A percentile compares a stretch with the other conserved stretches of the same genome.
Evolutionary conservation across 2,329 filamentous ascomycete species (phyloP).

Genomic region (Trichoderma arundinaceum): DNA sequence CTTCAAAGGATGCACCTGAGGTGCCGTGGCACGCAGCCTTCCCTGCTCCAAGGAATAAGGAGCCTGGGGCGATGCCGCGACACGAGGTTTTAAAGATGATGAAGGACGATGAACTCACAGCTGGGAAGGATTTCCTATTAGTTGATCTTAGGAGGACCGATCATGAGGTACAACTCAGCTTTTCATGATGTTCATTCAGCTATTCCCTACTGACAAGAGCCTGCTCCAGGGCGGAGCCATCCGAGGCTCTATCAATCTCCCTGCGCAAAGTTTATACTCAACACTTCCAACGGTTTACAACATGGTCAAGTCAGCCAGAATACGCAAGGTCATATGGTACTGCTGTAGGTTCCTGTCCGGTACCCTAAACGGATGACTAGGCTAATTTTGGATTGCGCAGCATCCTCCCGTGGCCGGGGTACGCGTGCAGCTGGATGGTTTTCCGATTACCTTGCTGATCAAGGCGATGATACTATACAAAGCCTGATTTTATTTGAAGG

Average conservation of each 20-base stretch:
- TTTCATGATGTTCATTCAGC: too few species aligned
- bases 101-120: not conserved
- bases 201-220: not conserved
- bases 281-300: constrained; percentile 51
- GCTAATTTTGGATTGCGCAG: constrained; percentile 42
- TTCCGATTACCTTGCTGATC: constrained; percentile 54
- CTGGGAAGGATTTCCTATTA: not conserved
- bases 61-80: not conserved
- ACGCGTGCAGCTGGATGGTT: constrained; percentile 62
- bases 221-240: constrained; percentile 59
- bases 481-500: constrained; percentile 58
- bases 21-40: not conserved
- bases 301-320: constrained; percentile 50
- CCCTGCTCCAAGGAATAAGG: not conserved
- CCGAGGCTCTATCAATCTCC: constrained; percentile 57
- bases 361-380: not conserved
- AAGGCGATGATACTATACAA: constrained; percentile 49
- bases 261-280: constrained; percentile 53
- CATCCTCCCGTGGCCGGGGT: constrained; percentile 60
- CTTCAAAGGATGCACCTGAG: too few species aligned
- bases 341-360: constrained; percentile 47
- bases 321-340: constrained; percentile 53
- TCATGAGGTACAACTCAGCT: not conserved
- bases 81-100: not conserved
- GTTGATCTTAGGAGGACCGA: not conserved